Evolutionary conservation across 352 stramenopile species (phyloP).

Genomic region (Thraustotheca clavata): DNA sequence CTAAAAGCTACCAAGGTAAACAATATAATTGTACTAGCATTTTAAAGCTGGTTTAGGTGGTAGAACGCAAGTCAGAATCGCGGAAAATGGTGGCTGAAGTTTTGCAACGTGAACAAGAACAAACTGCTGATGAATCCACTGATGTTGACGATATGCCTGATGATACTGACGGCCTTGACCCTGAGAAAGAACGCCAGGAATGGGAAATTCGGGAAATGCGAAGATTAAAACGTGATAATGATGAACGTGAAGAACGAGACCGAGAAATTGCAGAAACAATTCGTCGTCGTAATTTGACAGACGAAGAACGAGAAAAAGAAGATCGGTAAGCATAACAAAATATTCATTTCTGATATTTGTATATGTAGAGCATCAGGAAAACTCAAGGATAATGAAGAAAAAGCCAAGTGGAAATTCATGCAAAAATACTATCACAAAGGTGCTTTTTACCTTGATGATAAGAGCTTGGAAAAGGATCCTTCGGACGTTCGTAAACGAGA

Average conservation of each 20-base stretch:
- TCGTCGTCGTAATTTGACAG: slow-evolving; percentile 89
- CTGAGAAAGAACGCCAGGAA: slow-evolving; percentile 85
- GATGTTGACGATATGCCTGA: slow-evolving; percentile 81
- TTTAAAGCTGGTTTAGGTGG: slow-evolving; percentile 21
- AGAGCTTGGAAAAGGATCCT: slow-evolving; percentile 73
- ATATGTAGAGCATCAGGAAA: slow-evolving; percentile 34
- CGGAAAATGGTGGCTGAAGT: slow-evolving; percentile 70
- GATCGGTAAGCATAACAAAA: slow-evolving; percentile 55
- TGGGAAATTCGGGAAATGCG: slow-evolving; percentile 93
- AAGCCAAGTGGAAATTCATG: slow-evolving; percentile 90
- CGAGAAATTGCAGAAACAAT: slow-evolving; percentile 84
- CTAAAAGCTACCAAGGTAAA: slow-evolving; percentile 44
- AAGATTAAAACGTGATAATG: slow-evolving; percentile 85
- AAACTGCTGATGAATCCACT: slow-evolving; percentile 35
- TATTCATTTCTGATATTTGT: background rate
- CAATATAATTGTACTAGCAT: background rate
- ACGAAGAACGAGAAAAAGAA: slow-evolving; percentile 91
- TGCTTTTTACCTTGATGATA: slow-evolving; percentile 96
- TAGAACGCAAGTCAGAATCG: slow-evolving; percentile 57
- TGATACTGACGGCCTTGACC: slow-evolving; percentile 83
- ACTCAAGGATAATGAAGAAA: slow-evolving; percentile 73
- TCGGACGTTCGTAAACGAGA: slow-evolving; percentile 89
- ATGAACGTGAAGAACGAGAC: slow-evolving; percentile 63
- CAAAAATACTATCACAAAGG: slow-evolving; percentile 99
- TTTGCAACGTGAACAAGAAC: slow-evolving; percentile 53